These are phyloP conservation scores for Blastobotrys chiropterorum DNA, from an alignment of 805 yeast species.

Conservation along the genomic window DNA sequence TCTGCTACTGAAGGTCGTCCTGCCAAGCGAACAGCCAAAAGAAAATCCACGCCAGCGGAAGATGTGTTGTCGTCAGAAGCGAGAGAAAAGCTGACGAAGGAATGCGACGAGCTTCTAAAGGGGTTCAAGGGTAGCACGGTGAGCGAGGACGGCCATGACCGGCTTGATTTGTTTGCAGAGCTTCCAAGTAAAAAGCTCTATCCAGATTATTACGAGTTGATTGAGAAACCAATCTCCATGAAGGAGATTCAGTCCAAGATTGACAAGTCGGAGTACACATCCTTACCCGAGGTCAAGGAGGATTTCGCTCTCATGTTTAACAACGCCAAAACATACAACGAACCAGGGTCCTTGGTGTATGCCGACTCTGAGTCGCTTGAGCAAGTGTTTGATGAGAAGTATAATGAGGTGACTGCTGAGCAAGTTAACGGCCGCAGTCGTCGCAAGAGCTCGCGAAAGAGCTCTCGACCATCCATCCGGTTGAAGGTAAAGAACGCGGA, in stretches of 20 bases:
- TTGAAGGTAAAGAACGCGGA: neutral
- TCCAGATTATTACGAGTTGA: slow-evolving; percentile 76
- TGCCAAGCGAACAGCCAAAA: slow-evolving; percentile 7
- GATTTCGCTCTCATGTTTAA: slow-evolving; percentile 51
- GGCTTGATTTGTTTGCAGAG: slow-evolving; percentile 43
- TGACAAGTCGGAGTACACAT: slow-evolving; percentile 31
- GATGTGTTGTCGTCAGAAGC: slow-evolving; percentile 9
- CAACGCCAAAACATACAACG: slow-evolving; percentile 67
- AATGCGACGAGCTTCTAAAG: slow-evolving; percentile 12
- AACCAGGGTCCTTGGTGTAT: slow-evolving; percentile 59
- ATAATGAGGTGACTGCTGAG: neutral
- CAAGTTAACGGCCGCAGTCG: neutral
- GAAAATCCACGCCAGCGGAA: slow-evolving; percentile 3
- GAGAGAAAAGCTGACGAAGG: slow-evolving; percentile 9
- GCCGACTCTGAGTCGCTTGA: slow-evolving; percentile 42
- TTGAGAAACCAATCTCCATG: slow-evolving; percentile 55
- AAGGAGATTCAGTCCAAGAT: slow-evolving; percentile 45
- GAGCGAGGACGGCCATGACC: slow-evolving; percentile 38
- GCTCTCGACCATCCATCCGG: neutral
- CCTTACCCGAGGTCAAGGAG: slow-evolving; percentile 42
- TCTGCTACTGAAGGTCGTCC: slow-evolving; percentile 7
- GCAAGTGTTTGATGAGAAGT: neutral
- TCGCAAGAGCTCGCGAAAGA: neutral
- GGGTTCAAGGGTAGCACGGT: slow-evolving; percentile 33
- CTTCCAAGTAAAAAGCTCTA: slow-evolving; percentile 69